Conservation (phyloP, 2,329 filamentous ascomycete genomes). For the Tolypocladium ovalisporum region DNA sequence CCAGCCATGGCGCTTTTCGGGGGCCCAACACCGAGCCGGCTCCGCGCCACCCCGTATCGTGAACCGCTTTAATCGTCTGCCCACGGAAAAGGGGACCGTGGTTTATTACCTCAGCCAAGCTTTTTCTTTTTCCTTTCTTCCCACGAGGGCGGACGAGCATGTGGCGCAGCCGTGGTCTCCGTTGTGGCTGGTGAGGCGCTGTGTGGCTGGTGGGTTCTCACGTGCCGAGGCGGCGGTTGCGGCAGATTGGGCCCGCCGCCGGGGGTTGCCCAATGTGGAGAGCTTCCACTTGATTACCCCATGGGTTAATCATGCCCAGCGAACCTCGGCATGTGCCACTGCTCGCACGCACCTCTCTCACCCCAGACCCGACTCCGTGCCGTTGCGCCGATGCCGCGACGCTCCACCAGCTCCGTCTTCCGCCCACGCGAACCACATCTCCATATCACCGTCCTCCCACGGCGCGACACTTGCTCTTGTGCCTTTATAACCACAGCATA, state of each 20-base stretch:
- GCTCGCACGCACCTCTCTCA: background rate
- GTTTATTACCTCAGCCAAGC: background rate
- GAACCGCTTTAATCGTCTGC: background rate
- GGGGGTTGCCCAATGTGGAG: background rate
- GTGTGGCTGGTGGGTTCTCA: background rate
- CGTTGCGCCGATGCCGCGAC: background rate
- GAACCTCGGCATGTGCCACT: slow-evolving; percentile 4
- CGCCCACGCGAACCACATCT: background rate
- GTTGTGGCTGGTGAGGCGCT: no score
- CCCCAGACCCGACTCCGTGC: background rate
- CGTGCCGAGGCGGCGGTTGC: background rate
- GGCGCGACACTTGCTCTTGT: background rate
- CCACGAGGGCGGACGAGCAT: no score
- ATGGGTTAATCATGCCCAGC: background rate
- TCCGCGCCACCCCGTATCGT: no score
- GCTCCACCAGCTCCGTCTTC: background rate
- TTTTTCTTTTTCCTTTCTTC: background rate
- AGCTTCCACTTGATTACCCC: background rate
- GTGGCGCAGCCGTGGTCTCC: no score
- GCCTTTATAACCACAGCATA: background rate
- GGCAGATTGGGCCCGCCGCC: background rate
- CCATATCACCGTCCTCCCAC: background rate
- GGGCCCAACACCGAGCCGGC: background rate
- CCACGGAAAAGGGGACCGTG: no score
- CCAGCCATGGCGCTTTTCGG: background rate